Percentiles rank a stretch among this genome's conserved stretches.
phyloP scores from a whole-genome alignment of 1,284 basidiomycete species.

The Moniliella sp. region DNA sequence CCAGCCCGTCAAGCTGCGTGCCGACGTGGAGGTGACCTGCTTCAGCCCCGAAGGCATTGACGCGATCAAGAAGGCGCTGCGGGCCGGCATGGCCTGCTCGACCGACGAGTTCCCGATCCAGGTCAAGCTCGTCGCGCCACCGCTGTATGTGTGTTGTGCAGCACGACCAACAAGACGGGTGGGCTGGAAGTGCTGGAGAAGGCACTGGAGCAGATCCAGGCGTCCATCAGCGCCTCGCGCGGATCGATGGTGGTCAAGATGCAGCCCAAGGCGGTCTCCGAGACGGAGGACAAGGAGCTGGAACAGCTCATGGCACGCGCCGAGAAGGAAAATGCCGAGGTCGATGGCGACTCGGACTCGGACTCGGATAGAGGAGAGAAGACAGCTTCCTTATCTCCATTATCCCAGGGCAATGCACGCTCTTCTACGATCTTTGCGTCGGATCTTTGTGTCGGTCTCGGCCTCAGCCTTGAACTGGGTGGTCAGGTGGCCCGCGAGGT shows the following conservation, averaged over 20 bases:
- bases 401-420: no score
- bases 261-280: slow-evolving; percentile 31
- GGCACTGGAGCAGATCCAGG: slow-evolving; percentile 71
- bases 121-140: slow-evolving; percentile 85
- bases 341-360: slow-evolving; percentile 32
- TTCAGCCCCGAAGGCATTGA: slow-evolving; percentile 94
- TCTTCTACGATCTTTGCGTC: no score
- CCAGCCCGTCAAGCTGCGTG: slow-evolving; percentile 97
- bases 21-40: slow-evolving; percentile 90
- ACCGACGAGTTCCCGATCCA: slow-evolving; percentile 84
- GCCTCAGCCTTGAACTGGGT: no score
- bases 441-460: no score
- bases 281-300: slow-evolving; percentile 31
- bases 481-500: no score
- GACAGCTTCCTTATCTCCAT: no score
- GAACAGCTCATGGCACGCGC: slow-evolving; percentile 32
- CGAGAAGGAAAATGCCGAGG: slow-evolving; percentile 33
- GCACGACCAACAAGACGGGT: slow-evolving; percentile 85
- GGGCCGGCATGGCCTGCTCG: slow-evolving; percentile 63
- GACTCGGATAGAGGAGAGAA: no score
- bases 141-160: slow-evolving; percentile 84
- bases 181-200: slow-evolving; percentile 80
- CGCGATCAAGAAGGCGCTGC: slow-evolving; percentile 76
- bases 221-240: slow-evolving; percentile 51
- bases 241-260: no score